Percentiles rank a stretch among this genome's conserved stretches.
phyloP scores from a whole-genome alignment of 2,329 filamentous ascomycete genomes.

The Diplocarpon mali region DNA sequence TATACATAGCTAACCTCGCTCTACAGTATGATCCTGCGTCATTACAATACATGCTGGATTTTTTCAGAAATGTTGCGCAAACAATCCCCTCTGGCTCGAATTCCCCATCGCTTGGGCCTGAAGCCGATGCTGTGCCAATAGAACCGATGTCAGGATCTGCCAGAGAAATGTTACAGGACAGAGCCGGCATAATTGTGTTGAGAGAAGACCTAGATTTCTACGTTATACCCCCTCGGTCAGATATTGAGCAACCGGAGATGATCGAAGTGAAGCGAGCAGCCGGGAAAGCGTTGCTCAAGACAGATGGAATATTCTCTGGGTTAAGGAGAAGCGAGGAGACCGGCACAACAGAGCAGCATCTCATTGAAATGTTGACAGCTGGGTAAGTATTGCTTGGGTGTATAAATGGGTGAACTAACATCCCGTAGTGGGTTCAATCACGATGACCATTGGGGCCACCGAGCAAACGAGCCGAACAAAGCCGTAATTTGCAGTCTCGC shows the following conservation, averaged over 20 bases:
- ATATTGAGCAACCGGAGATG: constrained; percentile 85
- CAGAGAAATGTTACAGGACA: constrained; percentile 69
- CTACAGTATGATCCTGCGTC: constrained; percentile 89
- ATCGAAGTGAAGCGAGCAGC: constrained; percentile 91
- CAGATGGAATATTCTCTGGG: constrained; percentile 93
- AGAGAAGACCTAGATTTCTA: constrained; percentile 97
- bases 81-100: constrained; percentile 72
- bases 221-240: constrained; percentile 74
- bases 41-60: constrained; percentile 97
- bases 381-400: constrained; percentile 52
- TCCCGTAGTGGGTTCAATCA: constrained; percentile 78
- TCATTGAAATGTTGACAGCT: constrained; percentile 98
- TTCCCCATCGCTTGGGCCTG: constrained; percentile 54
- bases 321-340: constrained; percentile 90
- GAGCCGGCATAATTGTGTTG: constrained; percentile 93
- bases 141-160: constrained; percentile 62
- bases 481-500: constrained; percentile 96
- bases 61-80: constrained; percentile 91
- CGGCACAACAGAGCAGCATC: constrained; percentile 91
- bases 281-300: constrained; percentile 71
- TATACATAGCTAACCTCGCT: constrained; percentile 33
- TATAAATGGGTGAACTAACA: constrained; percentile 8
- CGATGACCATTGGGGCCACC: constrained; percentile 90
- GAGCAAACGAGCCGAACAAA: constrained; percentile 95
- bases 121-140: constrained; percentile 53